Conservation (phyloP, 306 rosid genomes). For the Fagus crenata region DNA sequence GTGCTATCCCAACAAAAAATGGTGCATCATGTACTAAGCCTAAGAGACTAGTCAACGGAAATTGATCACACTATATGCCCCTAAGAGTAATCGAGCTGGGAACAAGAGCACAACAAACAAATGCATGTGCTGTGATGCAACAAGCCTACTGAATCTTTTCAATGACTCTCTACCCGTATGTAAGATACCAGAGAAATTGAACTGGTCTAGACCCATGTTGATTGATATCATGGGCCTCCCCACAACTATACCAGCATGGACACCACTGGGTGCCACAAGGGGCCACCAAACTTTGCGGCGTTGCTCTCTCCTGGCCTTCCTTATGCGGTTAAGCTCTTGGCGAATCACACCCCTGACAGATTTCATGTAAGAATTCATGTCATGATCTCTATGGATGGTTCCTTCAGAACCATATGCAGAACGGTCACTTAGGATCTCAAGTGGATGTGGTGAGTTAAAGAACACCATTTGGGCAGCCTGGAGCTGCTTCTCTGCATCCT, state of each 20-base stretch:
- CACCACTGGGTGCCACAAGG: conserved; percentile 37
- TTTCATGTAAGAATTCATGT: conserved; percentile 74
- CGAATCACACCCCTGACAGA: conserved; percentile 67
- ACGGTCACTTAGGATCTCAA: conserved; percentile 77
- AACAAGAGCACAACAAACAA: conserved; percentile 67
- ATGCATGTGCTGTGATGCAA: conserved; percentile 77
- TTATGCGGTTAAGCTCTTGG: conserved; percentile 62
- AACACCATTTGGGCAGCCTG: conserved; percentile 62
- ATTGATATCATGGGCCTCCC: conserved; percentile 49
- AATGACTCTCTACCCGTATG: conserved; percentile 66
- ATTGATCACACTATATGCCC: conserved; percentile 42
- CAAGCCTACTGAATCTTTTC: conserved; percentile 67
- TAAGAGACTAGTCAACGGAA: conserved; percentile 24
- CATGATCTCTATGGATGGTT: conserved; percentile 83
- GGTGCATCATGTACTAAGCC: conserved; percentile 7
- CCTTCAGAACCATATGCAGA: conserved; percentile 89
- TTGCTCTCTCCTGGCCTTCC: conserved; percentile 61
- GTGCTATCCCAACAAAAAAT: conserved; percentile 25
- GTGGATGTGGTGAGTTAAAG: conserved; percentile 94
- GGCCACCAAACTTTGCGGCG: conserved; percentile 82
- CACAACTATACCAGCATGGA: conserved; percentile 38
- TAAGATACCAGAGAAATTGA: conserved; percentile 60
- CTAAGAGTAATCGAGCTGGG: conserved; percentile 65
- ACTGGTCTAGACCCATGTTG: conserved; percentile 44
- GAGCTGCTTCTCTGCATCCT: conserved; percentile 56